These are phyloP conservation scores for Allantophomopsis cytisporea DNA, from an alignment of 2,329 filamentous ascomycete genomes.

Conservation along the genomic window DNA sequence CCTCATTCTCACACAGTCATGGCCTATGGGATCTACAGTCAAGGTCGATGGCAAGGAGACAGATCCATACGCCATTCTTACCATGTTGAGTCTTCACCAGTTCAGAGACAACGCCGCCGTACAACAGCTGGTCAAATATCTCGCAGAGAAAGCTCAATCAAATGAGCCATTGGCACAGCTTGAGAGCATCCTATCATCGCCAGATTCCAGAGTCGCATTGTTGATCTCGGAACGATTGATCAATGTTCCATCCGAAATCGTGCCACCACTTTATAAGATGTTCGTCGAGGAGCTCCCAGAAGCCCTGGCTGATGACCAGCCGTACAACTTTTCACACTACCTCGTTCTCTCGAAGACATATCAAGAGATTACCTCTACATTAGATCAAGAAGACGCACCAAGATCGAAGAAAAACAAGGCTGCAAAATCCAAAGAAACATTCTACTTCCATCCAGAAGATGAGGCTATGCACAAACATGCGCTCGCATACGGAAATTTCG, in stretches of 20 bases:
- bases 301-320: constrained; percentile 80
- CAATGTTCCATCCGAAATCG: constrained; percentile 90
- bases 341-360: constrained; percentile 89
- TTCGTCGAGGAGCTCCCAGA: constrained; percentile 81
- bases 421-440: constrained; percentile 48
- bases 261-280: constrained; percentile 91
- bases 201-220: constrained; percentile 57
- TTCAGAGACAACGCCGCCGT: constrained; percentile 66
- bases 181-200: constrained; percentile 38
- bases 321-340: constrained; percentile 88
- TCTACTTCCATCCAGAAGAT: constrained; percentile 94
- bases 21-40: constrained; percentile 77
- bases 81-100: constrained; percentile 68
- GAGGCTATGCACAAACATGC: constrained; percentile 75
- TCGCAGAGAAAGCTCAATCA: constrained; percentile 36
- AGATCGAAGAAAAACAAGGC: constrained; percentile 55
- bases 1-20: constrained; percentile 70
- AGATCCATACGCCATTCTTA: constrained; percentile 87
- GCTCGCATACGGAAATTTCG: constrained; percentile 53
- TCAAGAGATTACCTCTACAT: constrained; percentile 67
- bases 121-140: constrained; percentile 57
- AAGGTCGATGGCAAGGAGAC: constrained; percentile 93
- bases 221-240: constrained; percentile 88
- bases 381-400: constrained; percentile 52
- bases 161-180: constrained; percentile 43